A percentile compares a stretch with the other conserved stretches of the same genome.
These are phyloP conservation scores for Tetrahymena borealis DNA, from an alignment of 73 alveolate genomes.

Conservation along the genomic window DNA sequence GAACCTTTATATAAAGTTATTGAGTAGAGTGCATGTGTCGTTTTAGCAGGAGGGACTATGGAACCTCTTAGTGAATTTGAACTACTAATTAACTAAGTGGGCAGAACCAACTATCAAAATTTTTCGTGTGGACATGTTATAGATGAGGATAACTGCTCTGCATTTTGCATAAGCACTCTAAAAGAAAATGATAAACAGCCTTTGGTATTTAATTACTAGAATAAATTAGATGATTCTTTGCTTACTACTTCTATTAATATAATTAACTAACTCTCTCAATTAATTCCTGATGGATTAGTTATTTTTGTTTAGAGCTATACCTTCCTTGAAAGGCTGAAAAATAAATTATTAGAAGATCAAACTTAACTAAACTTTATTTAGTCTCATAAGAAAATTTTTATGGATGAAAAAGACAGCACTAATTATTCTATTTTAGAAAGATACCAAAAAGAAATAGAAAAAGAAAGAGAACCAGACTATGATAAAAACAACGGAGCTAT, in stretches of 20 bases:
- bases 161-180: conserved; percentile 38
- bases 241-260: conserved; percentile 37
- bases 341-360: conserved; percentile 1
- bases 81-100: conserved; percentile 44
- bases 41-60: conserved; percentile 87
- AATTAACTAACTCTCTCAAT: conserved; percentile 31
- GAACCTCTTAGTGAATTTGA: conserved; percentile 86
- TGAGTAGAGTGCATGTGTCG: conserved; percentile 50
- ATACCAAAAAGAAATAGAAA: conserved; percentile 45
- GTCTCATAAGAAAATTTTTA: conserved; percentile 40
- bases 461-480: conserved; percentile 35
- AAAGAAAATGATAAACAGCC: conserved; percentile 12
- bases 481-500: conserved; percentile 42
- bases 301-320: conserved; percentile 71
- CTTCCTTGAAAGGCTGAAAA: conserved; percentile 47
- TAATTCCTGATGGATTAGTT: conserved; percentile 71
- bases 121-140: conserved; percentile 78
- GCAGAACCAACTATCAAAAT: conserved; percentile 33
- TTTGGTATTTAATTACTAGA: conserved; percentile 50
- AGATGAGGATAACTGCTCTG: conserved; percentile 62
- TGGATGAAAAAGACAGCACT: conserved; percentile 35
- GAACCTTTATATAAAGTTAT: conserved; percentile 49
- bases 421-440: conserved; percentile 18
- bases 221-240: conserved; percentile 33
- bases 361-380: conserved; percentile 22